Base-by-base conservation (phyloP, 176 grass and related monocot species). In the Dactylis glomerata region DNA sequence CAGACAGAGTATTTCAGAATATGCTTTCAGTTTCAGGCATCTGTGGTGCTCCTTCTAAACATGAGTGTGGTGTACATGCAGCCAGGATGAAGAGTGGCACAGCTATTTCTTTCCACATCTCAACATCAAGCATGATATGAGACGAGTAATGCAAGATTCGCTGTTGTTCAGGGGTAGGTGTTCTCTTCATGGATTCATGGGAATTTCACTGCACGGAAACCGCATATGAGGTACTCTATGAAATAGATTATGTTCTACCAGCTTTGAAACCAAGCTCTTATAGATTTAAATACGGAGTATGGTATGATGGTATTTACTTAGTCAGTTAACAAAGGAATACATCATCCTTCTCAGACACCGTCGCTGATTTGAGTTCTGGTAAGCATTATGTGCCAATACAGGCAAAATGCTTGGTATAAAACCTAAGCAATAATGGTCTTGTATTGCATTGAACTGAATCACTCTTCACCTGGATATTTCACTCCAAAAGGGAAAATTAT, bases 11-110 rank as follows among this genome's bases (percentile, higher is more conserved):
- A 17, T 79, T 85, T 54, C 84, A 87, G 34, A 84, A 68, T 40
- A 72, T 66, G 24, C 72, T 94, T 64, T 80, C 62, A 32, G 79
- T 94, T 64, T 80, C 62, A 32, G 79, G 65, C 75, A 82, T 90
- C 10, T 89, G 84, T 68, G 77, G 82, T 65, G 81, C 73, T 88
- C 76, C 68, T 46, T 56, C 40, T 51, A 86, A 76, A 67, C 19
- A 82, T 41, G 90, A 89, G 26, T 73, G 56, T 51, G 42, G 33
- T 41, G 71, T 78, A 41, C 73, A 87, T 63, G 82, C 75, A 12
- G 30, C 71, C 27, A 54, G 59, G 61, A 86, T 83, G 88, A 90
- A 84, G 51, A 75, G 73, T 23, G 88, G 76, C 61, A 59, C 58
- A 50, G 49, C 10, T 22, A 45, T 76, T 57, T 68, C 62, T 69